These are phyloP conservation scores for Pseudozyma sp. DNA, from an alignment of 1,284 basidiomycete genomes.

Conservation along the genomic window DNA sequence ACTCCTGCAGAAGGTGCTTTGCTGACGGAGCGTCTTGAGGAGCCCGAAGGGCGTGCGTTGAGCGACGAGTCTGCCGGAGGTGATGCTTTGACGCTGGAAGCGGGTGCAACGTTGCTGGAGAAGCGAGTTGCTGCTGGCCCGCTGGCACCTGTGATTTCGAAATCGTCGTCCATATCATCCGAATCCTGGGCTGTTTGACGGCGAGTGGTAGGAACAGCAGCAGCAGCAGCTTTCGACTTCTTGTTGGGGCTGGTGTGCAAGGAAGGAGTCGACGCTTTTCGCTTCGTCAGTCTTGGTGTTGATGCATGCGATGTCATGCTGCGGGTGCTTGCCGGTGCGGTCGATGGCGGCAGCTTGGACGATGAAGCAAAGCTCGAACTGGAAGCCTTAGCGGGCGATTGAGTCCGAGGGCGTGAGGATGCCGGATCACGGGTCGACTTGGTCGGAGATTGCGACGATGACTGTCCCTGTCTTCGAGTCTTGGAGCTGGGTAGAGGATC, in stretches of 20 bases:
- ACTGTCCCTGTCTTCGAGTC: neutral
- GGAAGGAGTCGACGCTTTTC: conserved; percentile 20
- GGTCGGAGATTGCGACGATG: conserved; percentile 1
- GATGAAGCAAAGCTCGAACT: neutral
- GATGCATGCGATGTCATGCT: neutral
- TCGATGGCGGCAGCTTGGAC: conserved; percentile 11
- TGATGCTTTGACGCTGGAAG: conserved; percentile 4
- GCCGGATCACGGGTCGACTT: conserved; percentile 1
- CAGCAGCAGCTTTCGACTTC: neutral
- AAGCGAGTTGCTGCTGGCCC: conserved; percentile 9
- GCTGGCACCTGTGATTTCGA: conserved; percentile 10
- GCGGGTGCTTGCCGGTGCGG: conserved; percentile 7
- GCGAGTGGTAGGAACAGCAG: neutral
- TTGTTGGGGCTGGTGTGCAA: neutral
- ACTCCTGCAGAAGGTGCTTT: conserved; percentile 1
- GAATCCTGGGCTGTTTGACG: neutral
- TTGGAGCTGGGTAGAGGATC: neutral
- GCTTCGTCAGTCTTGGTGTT: conserved; percentile 2
- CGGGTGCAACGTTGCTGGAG: neutral
- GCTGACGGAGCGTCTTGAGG: conserved; percentile 10
- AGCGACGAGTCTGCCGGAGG: neutral
- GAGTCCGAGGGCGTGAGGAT: neutral
- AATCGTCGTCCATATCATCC: conserved; percentile 16
- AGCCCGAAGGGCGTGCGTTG: conserved; percentile 3
- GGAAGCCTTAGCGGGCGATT: neutral